These are phyloP conservation scores for Fragaria nilgerrensis DNA, from an alignment of 306 rosid genomes.

Conservation along the genomic window DNA sequence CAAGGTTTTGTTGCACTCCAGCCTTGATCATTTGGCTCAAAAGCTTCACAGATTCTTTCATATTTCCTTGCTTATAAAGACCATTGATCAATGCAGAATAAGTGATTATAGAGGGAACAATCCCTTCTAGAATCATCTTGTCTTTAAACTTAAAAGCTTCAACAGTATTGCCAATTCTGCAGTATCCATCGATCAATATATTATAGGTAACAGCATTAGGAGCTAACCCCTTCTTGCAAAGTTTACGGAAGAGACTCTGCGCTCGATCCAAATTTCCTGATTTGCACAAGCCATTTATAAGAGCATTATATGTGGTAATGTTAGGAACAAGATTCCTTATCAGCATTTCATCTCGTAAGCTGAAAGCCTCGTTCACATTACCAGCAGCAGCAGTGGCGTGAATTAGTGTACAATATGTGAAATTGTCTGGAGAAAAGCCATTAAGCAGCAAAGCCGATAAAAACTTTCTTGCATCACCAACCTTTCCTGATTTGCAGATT, in stretches of 20 bases:
- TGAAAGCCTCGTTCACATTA: conserved; percentile 68
- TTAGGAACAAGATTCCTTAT: conserved; percentile 63
- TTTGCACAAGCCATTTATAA: conserved; percentile 74
- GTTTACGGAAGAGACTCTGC: conserved; percentile 62
- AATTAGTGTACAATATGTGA: conserved; percentile 70
- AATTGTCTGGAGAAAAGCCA: conserved; percentile 79
- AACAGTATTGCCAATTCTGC: conserved; percentile 51
- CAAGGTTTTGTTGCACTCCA: conserved; percentile 24
- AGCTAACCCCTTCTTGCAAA: conserved; percentile 60
- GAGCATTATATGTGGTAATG: conserved; percentile 64
- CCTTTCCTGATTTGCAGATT: conserved; percentile 66
- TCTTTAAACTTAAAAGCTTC: conserved; percentile 66
- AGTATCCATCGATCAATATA: conserved; percentile 56
- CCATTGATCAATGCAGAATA: conserved; percentile 40
- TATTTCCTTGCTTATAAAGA: conserved; percentile 28
- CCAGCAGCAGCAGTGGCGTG: conserved; percentile 64
- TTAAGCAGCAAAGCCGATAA: conserved; percentile 47
- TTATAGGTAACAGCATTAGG: conserved; percentile 73
- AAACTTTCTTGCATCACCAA: conserved; percentile 59
- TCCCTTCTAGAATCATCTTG: conserved; percentile 57
- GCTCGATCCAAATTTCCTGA: conserved; percentile 75
- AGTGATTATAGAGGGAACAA: conserved; percentile 42
- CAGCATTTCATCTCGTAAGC: conserved; percentile 71
- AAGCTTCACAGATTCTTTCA: conserved; percentile 24
- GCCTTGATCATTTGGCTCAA: conserved; percentile 36